Conservation (phyloP, 2,329 filamentous ascomycete species). For the Colletotrichum simmondsii region DNA sequence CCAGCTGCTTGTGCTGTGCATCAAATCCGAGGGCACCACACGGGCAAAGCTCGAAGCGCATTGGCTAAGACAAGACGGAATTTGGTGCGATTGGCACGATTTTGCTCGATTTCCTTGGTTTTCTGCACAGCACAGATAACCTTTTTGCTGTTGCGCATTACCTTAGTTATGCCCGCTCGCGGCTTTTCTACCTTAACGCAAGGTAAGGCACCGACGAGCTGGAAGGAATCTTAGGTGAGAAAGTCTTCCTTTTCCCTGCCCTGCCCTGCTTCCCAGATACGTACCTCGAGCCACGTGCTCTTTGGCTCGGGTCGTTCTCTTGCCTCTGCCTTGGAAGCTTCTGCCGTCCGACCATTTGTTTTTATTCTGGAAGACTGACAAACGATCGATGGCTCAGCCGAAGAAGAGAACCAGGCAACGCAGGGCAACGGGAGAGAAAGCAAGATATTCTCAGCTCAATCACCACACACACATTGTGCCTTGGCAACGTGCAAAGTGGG, state of each 20-base stretch:
- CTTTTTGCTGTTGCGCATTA: neutral
- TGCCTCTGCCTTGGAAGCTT: neutral
- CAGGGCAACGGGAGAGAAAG: slow-evolving; percentile 7
- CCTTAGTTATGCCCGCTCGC: neutral
- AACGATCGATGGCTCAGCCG: neutral
- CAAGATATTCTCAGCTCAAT: neutral
- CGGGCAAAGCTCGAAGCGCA: slow-evolving; percentile 6
- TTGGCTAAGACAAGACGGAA: slow-evolving; percentile 13
- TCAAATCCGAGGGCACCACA: neutral
- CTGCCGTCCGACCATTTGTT: slow-evolving; percentile 1
- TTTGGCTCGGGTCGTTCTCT: slow-evolving; percentile 29
- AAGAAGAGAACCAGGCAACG: neutral
- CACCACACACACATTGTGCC: neutral
- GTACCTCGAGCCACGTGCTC: slow-evolving; percentile 27
- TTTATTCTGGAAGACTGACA: neutral
- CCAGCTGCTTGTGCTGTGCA: slow-evolving; percentile 19
- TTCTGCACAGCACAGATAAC: slow-evolving; percentile 27
- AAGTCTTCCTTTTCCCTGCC: neutral
- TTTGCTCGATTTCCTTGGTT: neutral
- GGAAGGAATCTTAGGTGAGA: neutral
- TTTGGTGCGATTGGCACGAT: slow-evolving; percentile 22
- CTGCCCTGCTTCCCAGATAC: neutral
- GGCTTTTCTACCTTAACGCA: neutral
- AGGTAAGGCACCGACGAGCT: neutral
- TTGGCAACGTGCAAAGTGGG: slow-evolving; percentile 9